Conservation (phyloP, 139 green algal species). For the Zygnema circumcarinatum region DNA sequence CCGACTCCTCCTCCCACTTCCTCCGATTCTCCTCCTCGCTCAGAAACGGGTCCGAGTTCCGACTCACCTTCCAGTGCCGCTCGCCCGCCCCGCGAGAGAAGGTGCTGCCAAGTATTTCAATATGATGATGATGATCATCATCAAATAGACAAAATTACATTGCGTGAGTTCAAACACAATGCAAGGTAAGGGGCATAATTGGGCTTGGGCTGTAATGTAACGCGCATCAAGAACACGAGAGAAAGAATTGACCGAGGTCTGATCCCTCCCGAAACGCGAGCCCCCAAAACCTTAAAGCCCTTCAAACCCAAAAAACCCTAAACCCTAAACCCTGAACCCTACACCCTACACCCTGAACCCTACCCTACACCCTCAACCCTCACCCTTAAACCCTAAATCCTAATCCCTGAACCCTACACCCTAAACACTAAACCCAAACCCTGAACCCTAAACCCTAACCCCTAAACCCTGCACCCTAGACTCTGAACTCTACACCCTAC, state of each 20-base stretch:
- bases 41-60: background rate
- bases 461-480: no score
- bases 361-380: no score
- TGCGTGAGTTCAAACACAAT: background rate
- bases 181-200: background rate
- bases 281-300: no score
- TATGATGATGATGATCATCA: background rate
- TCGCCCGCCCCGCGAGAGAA: slow-evolving; percentile 9
- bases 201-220: background rate
- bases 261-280: no score
- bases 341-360: no score
- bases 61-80: slow-evolving; percentile 12
- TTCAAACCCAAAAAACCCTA: no score
- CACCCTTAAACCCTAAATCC: no score
- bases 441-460: no score
- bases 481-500: no score
- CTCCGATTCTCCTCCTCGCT: background rate
- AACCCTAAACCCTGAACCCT: no score
- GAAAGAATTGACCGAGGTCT: background rate
- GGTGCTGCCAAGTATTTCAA: background rate
- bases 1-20: slow-evolving; percentile 1
- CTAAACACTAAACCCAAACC: no score
- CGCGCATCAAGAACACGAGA: background rate
- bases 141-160: background rate
- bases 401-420: no score